Conservation (phyloP, 352 stramenopile species). For the Phytophthora multivora region DNA sequence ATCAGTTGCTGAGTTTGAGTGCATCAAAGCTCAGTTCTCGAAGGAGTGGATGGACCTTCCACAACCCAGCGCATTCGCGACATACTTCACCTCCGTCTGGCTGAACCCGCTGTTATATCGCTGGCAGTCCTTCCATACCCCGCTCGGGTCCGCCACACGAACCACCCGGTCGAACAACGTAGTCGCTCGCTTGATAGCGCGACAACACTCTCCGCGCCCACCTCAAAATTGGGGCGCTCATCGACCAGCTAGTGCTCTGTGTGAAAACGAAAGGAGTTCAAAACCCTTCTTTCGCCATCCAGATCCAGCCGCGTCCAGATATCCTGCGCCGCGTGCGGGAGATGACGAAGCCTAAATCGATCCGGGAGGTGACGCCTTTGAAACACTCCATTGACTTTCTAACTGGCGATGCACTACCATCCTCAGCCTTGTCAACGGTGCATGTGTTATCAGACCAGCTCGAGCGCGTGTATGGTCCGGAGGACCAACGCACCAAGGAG, state of each 20-base stretch:
- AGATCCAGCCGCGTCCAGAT: background rate
- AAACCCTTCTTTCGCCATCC: background rate
- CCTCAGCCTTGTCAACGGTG: background rate
- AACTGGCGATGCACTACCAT: background rate
- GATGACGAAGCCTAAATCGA: background rate
- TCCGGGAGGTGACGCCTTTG: background rate
- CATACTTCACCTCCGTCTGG: constrained; percentile 1
- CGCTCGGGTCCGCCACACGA: constrained; percentile 1
- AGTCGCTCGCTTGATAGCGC: background rate
- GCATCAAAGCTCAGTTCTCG: background rate
- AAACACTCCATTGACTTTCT: constrained; percentile 4
- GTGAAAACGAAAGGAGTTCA: background rate
- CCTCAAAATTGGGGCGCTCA: constrained; percentile 6
- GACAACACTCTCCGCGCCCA: background rate
- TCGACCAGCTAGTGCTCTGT: constrained; percentile 6
- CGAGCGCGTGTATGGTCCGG: no score
- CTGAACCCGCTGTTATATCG: background rate
- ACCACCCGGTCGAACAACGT: constrained; percentile 2
- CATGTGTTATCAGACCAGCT: no score
- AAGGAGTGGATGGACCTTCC: background rate
- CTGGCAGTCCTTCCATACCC: constrained; percentile 6
- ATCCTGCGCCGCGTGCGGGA: constrained; percentile 1
- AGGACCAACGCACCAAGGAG: no score
- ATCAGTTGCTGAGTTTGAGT: background rate
- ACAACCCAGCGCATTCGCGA: background rate